Percentiles rank a stretch among this genome's conserved stretches.
These are phyloP conservation scores for Aspergillus viridinutans DNA, from an alignment of 2,329 filamentous ascomycete genomes.

Conservation along the genomic window DNA sequence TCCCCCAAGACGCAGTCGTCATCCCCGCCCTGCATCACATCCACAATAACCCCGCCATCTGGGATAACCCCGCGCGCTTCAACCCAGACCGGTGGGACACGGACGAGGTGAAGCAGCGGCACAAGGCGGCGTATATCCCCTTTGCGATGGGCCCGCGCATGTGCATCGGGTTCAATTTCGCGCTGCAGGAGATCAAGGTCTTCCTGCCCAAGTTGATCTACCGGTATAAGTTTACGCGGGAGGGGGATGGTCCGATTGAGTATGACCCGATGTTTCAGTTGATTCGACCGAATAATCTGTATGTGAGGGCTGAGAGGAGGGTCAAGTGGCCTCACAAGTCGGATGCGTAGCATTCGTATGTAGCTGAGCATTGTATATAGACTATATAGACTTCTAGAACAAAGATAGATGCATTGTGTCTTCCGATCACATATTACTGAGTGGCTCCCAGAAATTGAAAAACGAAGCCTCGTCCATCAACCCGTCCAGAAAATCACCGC, in stretches of 20 bases:
- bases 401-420: background rate
- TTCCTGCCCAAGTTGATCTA: constrained; percentile 54
- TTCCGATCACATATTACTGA: background rate
- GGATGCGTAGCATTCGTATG: background rate
- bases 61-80: constrained; percentile 57
- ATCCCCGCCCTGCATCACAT: constrained; percentile 48
- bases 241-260: constrained; percentile 47
- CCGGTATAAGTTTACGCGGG: constrained; percentile 54
- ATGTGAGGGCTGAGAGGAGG: constrained; percentile 17
- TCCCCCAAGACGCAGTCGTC: constrained; percentile 51
- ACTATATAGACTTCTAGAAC: background rate
- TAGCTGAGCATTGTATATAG: background rate
- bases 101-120: constrained; percentile 50
- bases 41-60: constrained; percentile 51
- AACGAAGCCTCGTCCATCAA: constrained; percentile 4
- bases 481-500: constrained; percentile 2
- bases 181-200: constrained; percentile 58
- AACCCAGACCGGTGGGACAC: constrained; percentile 59
- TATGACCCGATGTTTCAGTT: constrained; percentile 25
- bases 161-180: constrained; percentile 64
- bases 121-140: constrained; percentile 53
- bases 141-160: constrained; percentile 55
- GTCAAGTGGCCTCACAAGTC: constrained; percentile 20
- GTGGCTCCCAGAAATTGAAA: constrained; percentile 7
- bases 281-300: constrained; percentile 22